These are phyloP conservation scores for Gigaspora rosea DNA, from an alignment of 192 early-diverging fungal species.

Conservation along the genomic window DNA sequence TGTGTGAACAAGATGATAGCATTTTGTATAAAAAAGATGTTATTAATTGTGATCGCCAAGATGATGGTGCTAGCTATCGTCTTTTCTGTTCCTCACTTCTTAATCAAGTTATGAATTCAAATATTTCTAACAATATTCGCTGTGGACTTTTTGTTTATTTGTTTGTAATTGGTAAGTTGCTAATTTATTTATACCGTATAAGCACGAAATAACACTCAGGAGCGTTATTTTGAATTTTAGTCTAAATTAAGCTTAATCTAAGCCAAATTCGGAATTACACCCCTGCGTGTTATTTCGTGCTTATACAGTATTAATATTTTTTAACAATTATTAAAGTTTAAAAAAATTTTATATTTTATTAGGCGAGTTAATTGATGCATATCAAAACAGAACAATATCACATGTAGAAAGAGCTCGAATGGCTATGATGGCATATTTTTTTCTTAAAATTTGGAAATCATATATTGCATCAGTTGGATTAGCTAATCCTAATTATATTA, in stretches of 20 bases:
- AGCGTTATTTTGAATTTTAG: no score
- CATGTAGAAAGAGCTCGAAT: background rate
- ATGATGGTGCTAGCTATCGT: background rate
- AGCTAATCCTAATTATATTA: no score
- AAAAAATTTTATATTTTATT: background rate
- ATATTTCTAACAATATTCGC: background rate
- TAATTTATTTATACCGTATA: no score
- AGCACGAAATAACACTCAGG: no score
- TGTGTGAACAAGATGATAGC: background rate
- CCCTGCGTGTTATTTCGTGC: no score
- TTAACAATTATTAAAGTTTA: background rate
- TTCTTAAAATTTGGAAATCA: no score
- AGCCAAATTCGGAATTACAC: no score
- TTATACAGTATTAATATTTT: background rate
- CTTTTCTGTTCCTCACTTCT: background rate
- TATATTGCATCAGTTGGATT: no score
- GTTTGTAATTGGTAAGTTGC: no score
- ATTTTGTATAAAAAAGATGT: background rate
- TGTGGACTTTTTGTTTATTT: background rate
- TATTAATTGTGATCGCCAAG: background rate
- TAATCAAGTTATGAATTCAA: background rate
- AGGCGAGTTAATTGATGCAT: constrained; percentile 3
- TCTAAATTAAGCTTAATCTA: no score
- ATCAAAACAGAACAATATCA: background rate
- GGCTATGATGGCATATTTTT: background rate